Evolutionary conservation across 2,329 filamentous ascomycete genomes (phyloP), one percentile per base, ranked within the genome.

Genomic region (Colletotrichum sp.): DNA sequence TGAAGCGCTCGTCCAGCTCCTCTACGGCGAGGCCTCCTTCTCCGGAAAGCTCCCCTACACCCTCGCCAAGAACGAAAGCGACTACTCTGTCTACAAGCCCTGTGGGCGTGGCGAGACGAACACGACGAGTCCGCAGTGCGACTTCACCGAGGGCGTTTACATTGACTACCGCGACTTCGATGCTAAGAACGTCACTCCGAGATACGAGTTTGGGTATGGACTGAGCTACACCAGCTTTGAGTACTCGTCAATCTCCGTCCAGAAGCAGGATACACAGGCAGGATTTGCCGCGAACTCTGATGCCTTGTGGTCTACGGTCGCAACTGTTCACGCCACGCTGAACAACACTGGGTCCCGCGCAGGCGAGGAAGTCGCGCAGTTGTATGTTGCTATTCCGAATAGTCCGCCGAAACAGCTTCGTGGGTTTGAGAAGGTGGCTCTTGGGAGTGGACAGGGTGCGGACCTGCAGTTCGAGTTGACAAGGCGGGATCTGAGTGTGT

Each of bases 401-500:
- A 82, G 80, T 16, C 93, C 93, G 0, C 83, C 87, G 1, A 85
- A 88, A 59, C 92, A 94, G 81, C 86, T 95, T 24, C 87, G 93
- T 13, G 92, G 93, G 5, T 94, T 94, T 39, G 82, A 83, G 21
- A 82, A 84, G 28, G 62, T 83, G 28, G 12, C 39, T 0, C 69
- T 78, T 2, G 39, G 62, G 18, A 59, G 39, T 15, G 78, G 72
- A 10, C 36, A 78, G 15, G 32, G 66, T 1, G 52, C 84, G 18
- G 87, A 84, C 0, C 83, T 93, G 0, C 82, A 80, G 0, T 90
- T 94, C 69, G 81, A 85, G 28, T 80, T 95, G 60, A 93, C 88
- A 24, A 87, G 93, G 59, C 88, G 92, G 76, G 93, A 95, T 80
- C 79, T 95, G 70, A 94, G 92, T 82, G 87, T 91, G 28, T 95